Percentiles rank a stretch among this genome's conserved stretches.
Conservation (phyloP, 257 asterid species). For the Cordia subcordata region DNA sequence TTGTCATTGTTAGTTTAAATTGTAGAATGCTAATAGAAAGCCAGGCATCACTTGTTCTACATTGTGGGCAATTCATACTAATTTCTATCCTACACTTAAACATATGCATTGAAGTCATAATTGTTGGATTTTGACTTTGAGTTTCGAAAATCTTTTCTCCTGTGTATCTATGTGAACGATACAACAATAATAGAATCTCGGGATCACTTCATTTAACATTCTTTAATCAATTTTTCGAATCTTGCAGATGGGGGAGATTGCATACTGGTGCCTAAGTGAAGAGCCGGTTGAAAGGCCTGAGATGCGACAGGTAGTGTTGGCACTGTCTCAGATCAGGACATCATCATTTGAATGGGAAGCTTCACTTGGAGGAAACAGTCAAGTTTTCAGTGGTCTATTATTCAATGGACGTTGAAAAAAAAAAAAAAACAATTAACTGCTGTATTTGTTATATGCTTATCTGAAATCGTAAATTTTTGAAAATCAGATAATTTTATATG, state of each 20-base stretch:
- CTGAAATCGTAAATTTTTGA: too few relatives aligned
- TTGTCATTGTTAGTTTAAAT: too few relatives aligned
- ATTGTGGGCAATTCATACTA: background rate
- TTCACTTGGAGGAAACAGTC: conserved; percentile 75
- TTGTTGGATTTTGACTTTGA: too few relatives aligned
- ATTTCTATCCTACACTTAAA: background rate
- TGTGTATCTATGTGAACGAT: too few relatives aligned
- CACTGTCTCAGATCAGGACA: conserved; percentile 47
- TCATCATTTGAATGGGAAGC: conserved; percentile 89
- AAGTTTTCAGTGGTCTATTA: conserved; percentile 69
- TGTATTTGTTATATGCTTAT: too few relatives aligned
- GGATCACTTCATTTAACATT: background rate
- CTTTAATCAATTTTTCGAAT: background rate
- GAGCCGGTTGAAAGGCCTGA: conserved; percentile 77
- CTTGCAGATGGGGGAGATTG: conserved; percentile 67
- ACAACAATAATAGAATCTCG: too few relatives aligned
- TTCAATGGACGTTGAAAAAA: conserved; percentile 53
- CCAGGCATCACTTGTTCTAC: background rate
- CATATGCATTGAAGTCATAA: background rate
- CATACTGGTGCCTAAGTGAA: conserved; percentile 74
- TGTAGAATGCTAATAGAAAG: background rate
- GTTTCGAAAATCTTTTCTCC: too few relatives aligned
- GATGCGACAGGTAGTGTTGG: conserved; percentile 66
- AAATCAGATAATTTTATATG: too few relatives aligned
- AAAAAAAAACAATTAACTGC: too few relatives aligned